Conservation (phyloP, 352 stramenopile genomes). For the Phytophthora capsici region DNA sequence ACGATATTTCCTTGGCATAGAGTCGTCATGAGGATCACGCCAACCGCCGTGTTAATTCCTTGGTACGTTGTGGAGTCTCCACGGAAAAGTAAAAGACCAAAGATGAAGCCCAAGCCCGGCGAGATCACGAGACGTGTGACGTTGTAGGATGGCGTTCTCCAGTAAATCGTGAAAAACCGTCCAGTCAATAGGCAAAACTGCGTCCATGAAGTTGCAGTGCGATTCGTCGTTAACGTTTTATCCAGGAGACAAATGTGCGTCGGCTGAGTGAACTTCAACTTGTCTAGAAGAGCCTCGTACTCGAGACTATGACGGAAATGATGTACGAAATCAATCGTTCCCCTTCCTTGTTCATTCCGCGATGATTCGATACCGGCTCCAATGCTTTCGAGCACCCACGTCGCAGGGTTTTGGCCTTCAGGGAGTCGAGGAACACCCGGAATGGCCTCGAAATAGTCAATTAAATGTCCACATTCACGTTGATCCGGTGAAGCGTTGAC, state of each 20-base stretch:
- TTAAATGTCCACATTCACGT: slow-evolving; percentile 11
- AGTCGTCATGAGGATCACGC: slow-evolving; percentile 25
- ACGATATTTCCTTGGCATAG: slow-evolving; percentile 22
- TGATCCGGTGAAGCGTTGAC: background rate
- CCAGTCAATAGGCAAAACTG: slow-evolving; percentile 49
- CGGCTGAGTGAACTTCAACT: background rate
- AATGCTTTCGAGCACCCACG: slow-evolving; percentile 21
- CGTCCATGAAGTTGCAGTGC: slow-evolving; percentile 35
- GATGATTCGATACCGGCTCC: background rate
- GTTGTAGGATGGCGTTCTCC: slow-evolving; percentile 87
- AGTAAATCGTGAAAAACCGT: slow-evolving; percentile 65
- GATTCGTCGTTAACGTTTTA: slow-evolving; percentile 29
- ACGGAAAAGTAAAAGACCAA: slow-evolving; percentile 66
- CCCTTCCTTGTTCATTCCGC: background rate
- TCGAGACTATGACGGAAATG: background rate
- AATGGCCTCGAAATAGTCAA: slow-evolving; percentile 39
- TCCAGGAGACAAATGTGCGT: background rate
- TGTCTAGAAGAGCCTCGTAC: background rate
- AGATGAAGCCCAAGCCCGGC: slow-evolving; percentile 76
- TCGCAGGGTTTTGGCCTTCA: slow-evolving; percentile 43
- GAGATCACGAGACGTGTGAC: slow-evolving; percentile 75
- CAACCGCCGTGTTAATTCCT: slow-evolving; percentile 56
- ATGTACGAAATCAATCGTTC: slow-evolving; percentile 1
- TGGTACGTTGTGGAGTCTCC: slow-evolving; percentile 52
- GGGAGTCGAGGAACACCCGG: slow-evolving; percentile 8